Base-by-base conservation (phyloP, 2,329 filamentous ascomycete species). In the Coniella lustricola region DNA sequence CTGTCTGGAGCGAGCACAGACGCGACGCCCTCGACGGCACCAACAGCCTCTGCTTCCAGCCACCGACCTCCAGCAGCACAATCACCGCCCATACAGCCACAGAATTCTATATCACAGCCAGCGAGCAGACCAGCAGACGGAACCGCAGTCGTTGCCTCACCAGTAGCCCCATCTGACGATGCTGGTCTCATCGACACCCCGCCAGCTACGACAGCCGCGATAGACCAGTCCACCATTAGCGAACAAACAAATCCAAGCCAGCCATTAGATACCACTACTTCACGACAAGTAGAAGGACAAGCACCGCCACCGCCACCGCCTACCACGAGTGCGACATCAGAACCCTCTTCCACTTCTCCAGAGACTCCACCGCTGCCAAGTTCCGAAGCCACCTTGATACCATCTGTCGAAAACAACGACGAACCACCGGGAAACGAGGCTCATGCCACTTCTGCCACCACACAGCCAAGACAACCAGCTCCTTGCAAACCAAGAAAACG, bases 401-500 rank as follows among this genome's bases (percentile, higher is more conserved):
- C 41, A 29, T 45, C 46, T 4, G 14, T 42, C 12, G 49, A 51
- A 16, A 46, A 41, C 18, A 48, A 40, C 2, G 50, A 52, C 32
- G 47, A 36, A 8, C 39, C 47, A 31, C 44, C 48, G 22, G 17
- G 43, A 16, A 22, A 25, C 18, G 25, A 29, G 25, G 5, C 25
- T 10, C 5, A 5, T 10, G 12, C 38, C 8, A 12, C 35, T 12
- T 22, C 41, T 34, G 29, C 25, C 4, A 33, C 25, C 9, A 25
- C 36, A 13, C 32, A 38, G 13, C 20, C 44, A 16, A 52, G 44
- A 31, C 50, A 50, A 32, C 39, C 39, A 16, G 45, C 56, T 16
- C 48, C 48, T 17, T 46, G 50, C 32, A 49, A 49, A 7, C 42
- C 53, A 13, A 52, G 56, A 35, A 59, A 60, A 44, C 57, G 57